Percentiles rank a stretch among this genome's conserved stretches.
These are phyloP conservation scores for Colletotrichum musae DNA, from an alignment of 2,329 filamentous ascomycete genomes.

Conservation along the genomic window DNA sequence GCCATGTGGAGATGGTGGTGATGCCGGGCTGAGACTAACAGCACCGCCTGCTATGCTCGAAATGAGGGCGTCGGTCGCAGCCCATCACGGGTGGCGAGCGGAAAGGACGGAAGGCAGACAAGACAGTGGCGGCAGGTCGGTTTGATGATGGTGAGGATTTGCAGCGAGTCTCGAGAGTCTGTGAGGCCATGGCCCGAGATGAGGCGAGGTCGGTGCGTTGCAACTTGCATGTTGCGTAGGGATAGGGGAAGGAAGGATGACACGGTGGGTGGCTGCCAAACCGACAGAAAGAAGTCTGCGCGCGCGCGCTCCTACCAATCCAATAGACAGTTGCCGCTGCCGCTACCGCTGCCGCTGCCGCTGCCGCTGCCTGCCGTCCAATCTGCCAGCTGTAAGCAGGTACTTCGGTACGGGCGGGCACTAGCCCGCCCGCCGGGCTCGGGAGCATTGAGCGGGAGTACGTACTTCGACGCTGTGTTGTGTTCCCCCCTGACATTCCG, in stretches of 20 bases:
- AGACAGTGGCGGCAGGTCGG: conserved; percentile 34
- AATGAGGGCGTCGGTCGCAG: conserved; percentile 30
- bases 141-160: conserved; percentile 34
- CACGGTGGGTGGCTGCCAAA: no score
- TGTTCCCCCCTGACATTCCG: no score
- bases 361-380: conserved; percentile 7
- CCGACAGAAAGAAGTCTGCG: neutral
- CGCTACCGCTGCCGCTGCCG: conserved; percentile 1
- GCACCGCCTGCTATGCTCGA: conserved; percentile 36
- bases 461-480: neutral
- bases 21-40: conserved; percentile 31
- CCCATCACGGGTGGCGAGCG: conserved; percentile 28
- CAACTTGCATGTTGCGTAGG: no score
- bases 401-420: neutral
- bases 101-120: conserved; percentile 33
- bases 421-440: neutral
- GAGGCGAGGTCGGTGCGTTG: conserved; percentile 37
- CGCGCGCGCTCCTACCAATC: neutral
- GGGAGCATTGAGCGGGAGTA: neutral
- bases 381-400: conserved; percentile 10
- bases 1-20: conserved; percentile 34
- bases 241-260: no score
- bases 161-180: conserved; percentile 22
- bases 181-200: conserved; percentile 26
- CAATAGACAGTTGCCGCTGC: neutral